Evolutionary conservation across 345 rosid species (phyloP), one percentile per base, ranked within the genome.

Genomic region (Garcia nutans): DNA sequence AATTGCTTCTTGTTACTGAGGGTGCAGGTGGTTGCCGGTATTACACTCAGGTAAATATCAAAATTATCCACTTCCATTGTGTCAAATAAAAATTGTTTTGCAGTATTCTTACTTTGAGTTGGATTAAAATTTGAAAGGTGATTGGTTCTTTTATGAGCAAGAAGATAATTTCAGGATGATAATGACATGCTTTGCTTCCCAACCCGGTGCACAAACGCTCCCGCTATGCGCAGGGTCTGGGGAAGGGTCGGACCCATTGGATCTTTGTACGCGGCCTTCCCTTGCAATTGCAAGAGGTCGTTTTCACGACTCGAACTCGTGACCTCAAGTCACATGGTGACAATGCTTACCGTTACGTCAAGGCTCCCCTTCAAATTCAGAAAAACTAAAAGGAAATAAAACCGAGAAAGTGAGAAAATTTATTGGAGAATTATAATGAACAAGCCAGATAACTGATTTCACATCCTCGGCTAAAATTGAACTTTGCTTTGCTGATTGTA

Each of bases 11-110:
- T 54, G 96, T 95, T 61, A 93, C 99, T 0, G 98, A 90, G 74
- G 99, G 99, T 49, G 85, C 89, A 1, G 81, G 85, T 65, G 99
- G 99, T 42, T 93, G 97, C 88, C 89, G 98, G 56, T 95, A 95
- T 75, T 93, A 93, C 89, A 90, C 99, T 74, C 89, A 93, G 90
- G 98, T 93, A 72, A 80, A 80, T 70, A 54, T 23, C 67, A 52
- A 45, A 73, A 63, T 71, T 23, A 1, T 70, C 12, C 45, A 20
- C 31, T 10, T 50, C 44, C 26, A 28, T 5, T 23, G 12, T 67
- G 22, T 6, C 47, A 12, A 13, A 5, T 33, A 28, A 42, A 13
- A 11, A 54, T 5, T 80, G 49, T 74, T 55, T 12, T 22, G 6
- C 59, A 50, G 20, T 24, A 69, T 13, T 69, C 59, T 52, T 68